These are phyloP conservation scores for Penicillium maclennaniae DNA, from an alignment of 495 filamentous ascomycete genomes.

Conservation along the genomic window DNA sequence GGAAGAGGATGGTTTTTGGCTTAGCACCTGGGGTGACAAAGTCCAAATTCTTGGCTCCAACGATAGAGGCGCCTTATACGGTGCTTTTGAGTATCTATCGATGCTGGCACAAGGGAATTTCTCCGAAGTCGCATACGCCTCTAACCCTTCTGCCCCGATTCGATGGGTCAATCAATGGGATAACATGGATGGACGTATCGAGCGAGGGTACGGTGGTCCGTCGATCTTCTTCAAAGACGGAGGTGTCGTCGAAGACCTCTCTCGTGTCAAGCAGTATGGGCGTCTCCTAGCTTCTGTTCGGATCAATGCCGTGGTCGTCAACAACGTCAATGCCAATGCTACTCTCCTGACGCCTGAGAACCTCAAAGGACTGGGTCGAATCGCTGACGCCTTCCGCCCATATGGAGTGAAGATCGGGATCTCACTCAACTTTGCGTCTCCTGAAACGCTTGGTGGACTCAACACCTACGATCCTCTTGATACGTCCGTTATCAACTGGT, in stretches of 20 bases:
- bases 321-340: slow-evolving; percentile 70
- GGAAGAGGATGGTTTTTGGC: slow-evolving; percentile 61
- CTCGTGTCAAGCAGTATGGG: slow-evolving; percentile 58
- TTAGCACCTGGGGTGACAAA: slow-evolving; percentile 39
- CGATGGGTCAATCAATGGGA: slow-evolving; percentile 75
- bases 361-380: slow-evolving; percentile 55
- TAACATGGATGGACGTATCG: slow-evolving; percentile 66
- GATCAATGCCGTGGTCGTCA: slow-evolving; percentile 63
- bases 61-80: slow-evolving; percentile 65
- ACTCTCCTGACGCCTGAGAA: slow-evolving; percentile 52
- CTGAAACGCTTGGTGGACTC: slow-evolving; percentile 52
- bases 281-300: slow-evolving; percentile 64
- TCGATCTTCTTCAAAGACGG: slow-evolving; percentile 67
- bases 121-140: slow-evolving; percentile 46
- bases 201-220: slow-evolving; percentile 63
- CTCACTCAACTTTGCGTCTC: slow-evolving; percentile 65
- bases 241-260: slow-evolving; percentile 51
- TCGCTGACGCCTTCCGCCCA: slow-evolving; percentile 63
- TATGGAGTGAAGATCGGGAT: slow-evolving; percentile 65
- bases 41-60: slow-evolving; percentile 64
- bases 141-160: slow-evolving; percentile 58
- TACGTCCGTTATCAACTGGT: slow-evolving; percentile 55
- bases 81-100: slow-evolving; percentile 65
- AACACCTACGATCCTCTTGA: slow-evolving; percentile 64
- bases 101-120: slow-evolving; percentile 60